These are phyloP conservation scores for Erigeron canadensis DNA, from an alignment of 129 eudicot genomes.

Conservation along the genomic window DNA sequence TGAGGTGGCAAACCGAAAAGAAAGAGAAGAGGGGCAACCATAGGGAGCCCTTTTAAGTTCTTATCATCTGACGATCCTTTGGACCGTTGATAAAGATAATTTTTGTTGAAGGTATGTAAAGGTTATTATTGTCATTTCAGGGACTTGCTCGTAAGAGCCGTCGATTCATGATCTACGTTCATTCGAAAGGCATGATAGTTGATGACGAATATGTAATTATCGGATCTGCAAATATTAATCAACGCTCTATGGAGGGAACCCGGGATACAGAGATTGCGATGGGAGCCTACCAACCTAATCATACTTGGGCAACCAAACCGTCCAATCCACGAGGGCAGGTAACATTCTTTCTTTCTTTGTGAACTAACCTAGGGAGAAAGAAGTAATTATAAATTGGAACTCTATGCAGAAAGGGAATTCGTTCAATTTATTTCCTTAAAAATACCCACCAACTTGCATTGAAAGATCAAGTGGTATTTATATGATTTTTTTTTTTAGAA, in stretches of 20 bases:
- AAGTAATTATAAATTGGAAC: not conserved
- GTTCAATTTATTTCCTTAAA: not conserved
- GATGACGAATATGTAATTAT: conserved; percentile 89
- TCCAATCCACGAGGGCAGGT: conserved; percentile 82
- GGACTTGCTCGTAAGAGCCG: conserved; percentile 68
- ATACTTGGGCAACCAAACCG: conserved; percentile 72
- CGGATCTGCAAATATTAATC: conserved; percentile 94
- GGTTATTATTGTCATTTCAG: conserved; percentile 38
- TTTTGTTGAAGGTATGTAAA: not conserved
- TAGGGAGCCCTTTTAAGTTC: not conserved
- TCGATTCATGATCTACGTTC: conserved; percentile 95
- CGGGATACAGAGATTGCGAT: conserved; percentile 98
- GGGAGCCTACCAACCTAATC: conserved; percentile 95
- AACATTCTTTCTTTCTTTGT: not conserved
- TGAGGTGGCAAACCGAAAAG: no score
- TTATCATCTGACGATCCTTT: conserved; percentile 9
- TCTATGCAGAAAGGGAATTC: no score
- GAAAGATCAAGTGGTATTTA: not conserved
- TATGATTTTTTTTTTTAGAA: no score
- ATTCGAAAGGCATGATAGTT: conserved; percentile 96
- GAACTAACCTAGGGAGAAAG: not conserved
- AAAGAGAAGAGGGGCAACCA: no score
- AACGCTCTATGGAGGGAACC: conserved; percentile 92
- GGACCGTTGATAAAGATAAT: not conserved
- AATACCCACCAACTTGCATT: not conserved